Conservation (phyloP, 1,284 basidiomycete species). For the Sporisorium iseilematis-ciliati region DNA sequence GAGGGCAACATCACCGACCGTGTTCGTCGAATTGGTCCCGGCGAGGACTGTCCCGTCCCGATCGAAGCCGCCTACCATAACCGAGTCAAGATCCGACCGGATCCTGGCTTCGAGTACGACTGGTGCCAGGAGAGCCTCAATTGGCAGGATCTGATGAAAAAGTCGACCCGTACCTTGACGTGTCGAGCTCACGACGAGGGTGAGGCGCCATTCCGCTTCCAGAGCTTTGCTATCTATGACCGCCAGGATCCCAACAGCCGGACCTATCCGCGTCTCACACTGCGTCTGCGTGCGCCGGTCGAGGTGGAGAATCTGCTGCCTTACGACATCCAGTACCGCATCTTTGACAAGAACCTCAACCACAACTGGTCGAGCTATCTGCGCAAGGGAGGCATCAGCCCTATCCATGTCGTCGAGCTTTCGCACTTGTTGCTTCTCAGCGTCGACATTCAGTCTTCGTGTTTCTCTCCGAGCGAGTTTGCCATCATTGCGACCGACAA, state of each 20-base stretch:
- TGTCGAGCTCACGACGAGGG: slow-evolving; percentile 85
- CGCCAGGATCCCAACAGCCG: slow-evolving; percentile 74
- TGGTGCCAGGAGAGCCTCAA: slow-evolving; percentile 87
- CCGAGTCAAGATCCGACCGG: slow-evolving; percentile 88
- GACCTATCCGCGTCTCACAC: slow-evolving; percentile 82
- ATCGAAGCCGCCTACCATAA: slow-evolving; percentile 89
- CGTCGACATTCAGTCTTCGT: slow-evolving; percentile 81
- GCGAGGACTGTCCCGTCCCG: slow-evolving; percentile 89
- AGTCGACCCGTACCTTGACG: slow-evolving; percentile 83
- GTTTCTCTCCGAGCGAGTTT: slow-evolving; percentile 97
- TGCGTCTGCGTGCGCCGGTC: slow-evolving; percentile 91
- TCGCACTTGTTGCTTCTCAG: slow-evolving; percentile 94
- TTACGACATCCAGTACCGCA: slow-evolving; percentile 91
- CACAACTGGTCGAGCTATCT: slow-evolving; percentile 87
- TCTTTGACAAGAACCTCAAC: slow-evolving; percentile 94
- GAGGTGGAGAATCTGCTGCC: slow-evolving; percentile 97
- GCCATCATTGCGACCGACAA: slow-evolving; percentile 96
- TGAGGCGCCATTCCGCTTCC: slow-evolving; percentile 95
- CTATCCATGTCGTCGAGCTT: slow-evolving; percentile 94
- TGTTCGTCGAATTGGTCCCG: slow-evolving; percentile 88
- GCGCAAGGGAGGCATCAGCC: slow-evolving; percentile 92
- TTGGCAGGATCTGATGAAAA: slow-evolving; percentile 86
- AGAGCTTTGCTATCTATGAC: slow-evolving; percentile 89
- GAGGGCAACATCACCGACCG: slow-evolving; percentile 84
- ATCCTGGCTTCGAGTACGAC: slow-evolving; percentile 93